Evolutionary conservation across 169 alveolate genomes (phyloP), one percentile per base, ranked within the genome.

Genomic region (Plasmodium coatneyi): DNA sequence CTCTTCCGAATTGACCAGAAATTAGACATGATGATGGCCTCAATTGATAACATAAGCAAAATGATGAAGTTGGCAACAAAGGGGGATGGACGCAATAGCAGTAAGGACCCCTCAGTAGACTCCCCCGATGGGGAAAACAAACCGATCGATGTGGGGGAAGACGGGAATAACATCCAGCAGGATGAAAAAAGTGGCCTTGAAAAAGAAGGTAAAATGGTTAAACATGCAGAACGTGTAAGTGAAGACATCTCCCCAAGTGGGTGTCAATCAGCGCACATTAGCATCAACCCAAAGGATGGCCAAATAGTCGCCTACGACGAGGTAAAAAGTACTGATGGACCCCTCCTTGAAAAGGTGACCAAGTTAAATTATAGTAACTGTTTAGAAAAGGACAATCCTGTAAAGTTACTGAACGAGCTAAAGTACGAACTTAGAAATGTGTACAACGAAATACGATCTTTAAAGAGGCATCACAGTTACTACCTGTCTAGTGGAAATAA

Each of bases 251-350:
- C 46, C 25, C 19, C 6, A 71, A 14, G 56, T 39, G 56, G n/a
- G 49, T 22, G 49, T 7, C 2, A 0, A 1, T 25, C 46, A 25
- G 7, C 16, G 22, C 19, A 56, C 36, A 82, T 9, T 6, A 14
- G 39, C 25, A 34, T 34, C 19, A 28, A 9, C 32, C 71, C 60
- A 3, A 54, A 34, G 30, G 80, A 86, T 14, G 46, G 71, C 9
- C 93, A 86, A 86, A 86, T 86, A 54, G 84, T 86, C 28, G 84
- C 93, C 22, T 86, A 86, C n/a, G 80, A 86, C 30, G 72, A 84
- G 14, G n/a, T 49, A 19, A 28, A 71, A 72, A 22, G 78, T 22
- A 80, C 12, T 80, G 86, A 80, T 82, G 30, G 7, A 32, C 39
- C 79, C 41, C 71, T 54, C 25, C 16, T 82, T 60, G 70, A 82